Evolutionary conservation across 176 grass and related monocot genomes (phyloP), one percentile per base, ranked within the genome.

Genomic region (Alloteropsis semialata): DNA sequence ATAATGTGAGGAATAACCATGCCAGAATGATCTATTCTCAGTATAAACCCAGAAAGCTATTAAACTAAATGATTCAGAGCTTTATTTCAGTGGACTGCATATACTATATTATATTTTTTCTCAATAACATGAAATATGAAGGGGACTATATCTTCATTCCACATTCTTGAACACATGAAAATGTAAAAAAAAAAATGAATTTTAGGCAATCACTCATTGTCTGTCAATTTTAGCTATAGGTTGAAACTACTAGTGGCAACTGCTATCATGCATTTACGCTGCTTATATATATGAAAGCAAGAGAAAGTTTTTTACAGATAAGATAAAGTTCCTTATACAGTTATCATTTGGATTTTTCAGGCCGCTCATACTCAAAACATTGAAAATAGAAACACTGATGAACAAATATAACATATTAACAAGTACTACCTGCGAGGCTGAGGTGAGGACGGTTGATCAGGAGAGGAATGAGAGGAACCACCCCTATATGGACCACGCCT

Each of bases 371-470:
- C 42, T 69, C 38, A 21, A 75, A 65, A 55, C 0, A 45, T 3
- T 63, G 49, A 66, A 72, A 73, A 82, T 55, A 77, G 15, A 77
- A 56, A 50, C 21, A 37, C 38, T 46, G 61, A 87, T 65, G 16
- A 79, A 79, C 18, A 65, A 83, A 73, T 7, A 45, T 7, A 45
- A 85, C 67, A 62, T 34, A 75, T 69, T 30, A 57, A 17, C 8
- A 33, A 79, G 21, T 72, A 89, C 37, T 94, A 94, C 86, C 86
- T 79, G 57, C 81, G 78, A 50, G 77, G 73, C 63, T 89, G 88
- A 76, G 95, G 87, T 77, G 88, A 92, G 50, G 92, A 94, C 2
- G 92, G 92, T 74, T 90, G 95, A 68, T 92, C 90, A 78, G 92
- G 92, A 39, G 90, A 92, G 6, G 92, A 92, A 46, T 85, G 82